These are phyloP conservation scores for Vitis hybrid DNA, from an alignment of 177 flowering plant genomes.

Conservation along the genomic window DNA sequence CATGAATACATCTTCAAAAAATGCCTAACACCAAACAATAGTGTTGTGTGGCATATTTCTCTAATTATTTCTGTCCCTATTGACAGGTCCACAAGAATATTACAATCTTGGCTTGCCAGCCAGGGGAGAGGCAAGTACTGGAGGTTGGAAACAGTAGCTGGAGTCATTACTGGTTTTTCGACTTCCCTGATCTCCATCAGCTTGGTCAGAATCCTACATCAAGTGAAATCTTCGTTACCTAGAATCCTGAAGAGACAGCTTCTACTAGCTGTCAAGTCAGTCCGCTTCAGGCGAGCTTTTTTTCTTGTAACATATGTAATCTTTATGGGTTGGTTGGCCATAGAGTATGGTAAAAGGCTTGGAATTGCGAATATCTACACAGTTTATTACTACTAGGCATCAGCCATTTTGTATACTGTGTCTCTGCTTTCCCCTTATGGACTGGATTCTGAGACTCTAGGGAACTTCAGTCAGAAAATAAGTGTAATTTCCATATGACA, in stretches of 20 bases:
- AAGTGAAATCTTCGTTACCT: constrained; percentile 20
- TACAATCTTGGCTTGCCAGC: constrained; percentile 30
- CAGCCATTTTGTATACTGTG: background rate
- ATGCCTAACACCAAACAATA: too few species aligned
- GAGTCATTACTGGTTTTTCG: constrained; percentile 48
- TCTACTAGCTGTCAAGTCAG: constrained; percentile 4
- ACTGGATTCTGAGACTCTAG: too few species aligned
- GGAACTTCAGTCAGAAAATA: too few species aligned
- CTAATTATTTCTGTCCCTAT: too few species aligned
- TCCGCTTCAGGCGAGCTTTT: constrained; percentile 40
- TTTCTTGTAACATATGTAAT: constrained; percentile 58
- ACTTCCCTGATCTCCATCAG: constrained; percentile 43
- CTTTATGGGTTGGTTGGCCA: constrained; percentile 53
- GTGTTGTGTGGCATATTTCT: too few species aligned
- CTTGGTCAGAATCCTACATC: constrained; percentile 37
- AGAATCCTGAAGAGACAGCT: constrained; percentile 11
- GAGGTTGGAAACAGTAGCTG: constrained; percentile 46
- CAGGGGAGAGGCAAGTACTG: constrained; percentile 19
- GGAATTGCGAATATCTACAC: constrained; percentile 28
- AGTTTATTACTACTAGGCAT: constrained; percentile 6
- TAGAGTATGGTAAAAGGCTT: constrained; percentile 50
- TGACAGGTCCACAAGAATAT: constrained; percentile 43
- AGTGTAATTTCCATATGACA: too few species aligned
- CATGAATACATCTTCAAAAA: too few species aligned
- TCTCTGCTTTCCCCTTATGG: too few species aligned